These are phyloP conservation scores for Cyberlindnera veronae DNA, from an alignment of 805 yeast genomes.

Conservation along the genomic window DNA sequence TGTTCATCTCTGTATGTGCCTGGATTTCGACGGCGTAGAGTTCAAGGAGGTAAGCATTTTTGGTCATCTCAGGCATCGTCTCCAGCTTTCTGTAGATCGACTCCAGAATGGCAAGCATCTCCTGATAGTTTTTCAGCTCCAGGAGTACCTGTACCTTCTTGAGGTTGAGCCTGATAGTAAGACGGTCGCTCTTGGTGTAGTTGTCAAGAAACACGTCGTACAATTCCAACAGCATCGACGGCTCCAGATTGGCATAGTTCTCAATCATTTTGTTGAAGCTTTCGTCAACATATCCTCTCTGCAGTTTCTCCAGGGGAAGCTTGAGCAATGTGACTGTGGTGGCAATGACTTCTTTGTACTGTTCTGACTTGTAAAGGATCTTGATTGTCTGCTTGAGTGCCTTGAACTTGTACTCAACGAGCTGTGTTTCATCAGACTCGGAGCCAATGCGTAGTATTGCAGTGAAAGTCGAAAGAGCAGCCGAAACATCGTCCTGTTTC, in stretches of 20 bases:
- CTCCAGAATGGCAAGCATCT: slow-evolving; percentile 35
- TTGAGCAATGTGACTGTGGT: slow-evolving; percentile 9
- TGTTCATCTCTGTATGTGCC: slow-evolving; percentile 39
- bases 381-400: slow-evolving; percentile 26
- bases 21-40: slow-evolving; percentile 65
- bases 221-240: slow-evolving; percentile 25
- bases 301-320: slow-evolving; percentile 17
- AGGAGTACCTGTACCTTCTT: slow-evolving; percentile 39
- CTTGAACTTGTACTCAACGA: slow-evolving; percentile 23
- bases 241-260: slow-evolving; percentile 25
- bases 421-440: slow-evolving; percentile 33
- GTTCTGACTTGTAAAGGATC: slow-evolving; percentile 20
- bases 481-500: slow-evolving; percentile 25
- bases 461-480: slow-evolving; percentile 16
- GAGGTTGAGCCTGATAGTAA: slow-evolving; percentile 47
- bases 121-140: slow-evolving; percentile 27
- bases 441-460: slow-evolving; percentile 31
- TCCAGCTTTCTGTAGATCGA: slow-evolving; percentile 37
- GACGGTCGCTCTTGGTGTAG: slow-evolving; percentile 33
- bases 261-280: slow-evolving; percentile 38
- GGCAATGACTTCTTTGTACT: slow-evolving; percentile 11
- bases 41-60: slow-evolving; percentile 52
- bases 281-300: slow-evolving; percentile 30
- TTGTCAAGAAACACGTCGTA: slow-evolving; percentile 29
- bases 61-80: slow-evolving; percentile 40